Base-by-base conservation (phyloP, 2,329 filamentous ascomycete species). In the Talaromyces sp. region DNA sequence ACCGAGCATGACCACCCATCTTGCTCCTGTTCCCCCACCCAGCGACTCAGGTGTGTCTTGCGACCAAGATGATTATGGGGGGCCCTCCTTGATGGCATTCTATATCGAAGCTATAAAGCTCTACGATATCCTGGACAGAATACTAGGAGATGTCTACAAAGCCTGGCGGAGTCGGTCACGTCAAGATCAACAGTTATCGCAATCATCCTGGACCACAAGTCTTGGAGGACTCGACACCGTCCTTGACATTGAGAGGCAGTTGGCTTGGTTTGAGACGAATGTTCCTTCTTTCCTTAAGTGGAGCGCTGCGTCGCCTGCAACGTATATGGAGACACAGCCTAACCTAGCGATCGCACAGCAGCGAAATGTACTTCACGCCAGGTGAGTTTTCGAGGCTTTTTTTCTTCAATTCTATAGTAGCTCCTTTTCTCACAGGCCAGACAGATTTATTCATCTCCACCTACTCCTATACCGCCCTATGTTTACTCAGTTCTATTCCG, bases 121-220 rank as follows among this genome's bases (percentile, higher is more conserved):
- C 8, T 70, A 70, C 49, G 64, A 61, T 4, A 70, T 73, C n/a
- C 65, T 73, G 4, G 71, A 71, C 51, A 67, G 66, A 2, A 74
- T 77, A 13, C 64, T 77, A 4, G 69, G 68, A 0, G 68, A 72
- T 32, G 68, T 75, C 10, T 76, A 76, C 56, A 69, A 71, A 27
- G 62, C 66, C 31, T 72, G 68, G 69, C 56, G 27, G 2, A 19
- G 29, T n/a, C 38, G 14, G n/a, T 19, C 27, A 27, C 26, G n/a
- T 8, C 27, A 51, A 51, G 24, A 10, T 24, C 27, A 26, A 35
- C 31, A 35, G 5, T 14, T 14, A 49, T 11, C 14, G 13, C 8
- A 10, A 8, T n/a, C 14, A 13, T 9, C 19, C 32, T 35, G 13
- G n/a, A 17, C 31, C 29, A 24, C 4, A 32, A 38, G 26, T 21